Evolutionary conservation across 2,329 filamentous ascomycete species (phyloP).

Genomic region (Botrytis paeoniae): DNA sequence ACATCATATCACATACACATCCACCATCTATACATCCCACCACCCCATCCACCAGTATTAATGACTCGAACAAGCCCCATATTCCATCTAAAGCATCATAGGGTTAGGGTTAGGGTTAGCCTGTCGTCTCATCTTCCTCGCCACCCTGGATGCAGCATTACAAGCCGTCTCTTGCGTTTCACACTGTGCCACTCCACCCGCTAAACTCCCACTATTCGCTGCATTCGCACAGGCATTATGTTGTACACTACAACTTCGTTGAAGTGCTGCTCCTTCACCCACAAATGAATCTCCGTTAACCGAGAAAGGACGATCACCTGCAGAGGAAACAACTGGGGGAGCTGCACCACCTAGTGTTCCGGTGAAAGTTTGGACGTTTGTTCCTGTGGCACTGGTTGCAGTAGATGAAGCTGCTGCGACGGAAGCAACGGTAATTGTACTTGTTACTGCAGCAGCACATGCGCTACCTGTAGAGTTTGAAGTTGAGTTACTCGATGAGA

Average conservation of each 20-base stretch:
- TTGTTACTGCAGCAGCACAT: constrained; percentile 9
- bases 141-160: constrained; percentile 18
- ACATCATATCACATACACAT: too few relatives aligned
- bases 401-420: constrained; percentile 6
- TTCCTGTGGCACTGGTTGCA: constrained; percentile 20
- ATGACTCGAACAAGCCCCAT: too few relatives aligned
- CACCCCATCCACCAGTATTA: too few relatives aligned
- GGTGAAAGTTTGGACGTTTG: constrained; percentile 44
- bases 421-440: constrained; percentile 3
- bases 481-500: constrained; percentile 14
- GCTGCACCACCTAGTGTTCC: constrained; percentile 49
- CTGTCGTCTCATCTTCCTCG: not conserved
- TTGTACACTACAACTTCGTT: constrained; percentile 57
- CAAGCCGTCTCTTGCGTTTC: constrained; percentile 48
- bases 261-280: constrained; percentile 52
- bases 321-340: constrained; percentile 48
- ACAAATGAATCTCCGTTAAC: constrained; percentile 59
- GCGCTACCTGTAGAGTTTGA: not conserved
- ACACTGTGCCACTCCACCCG: constrained; percentile 50
- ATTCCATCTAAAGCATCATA: not conserved
- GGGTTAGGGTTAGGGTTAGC: too few relatives aligned
- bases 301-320: constrained; percentile 52
- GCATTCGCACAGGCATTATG: constrained; percentile 42
- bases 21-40: not conserved
- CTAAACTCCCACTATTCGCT: constrained; percentile 49